Conservation (phyloP, 352 stramenopile species). For the Pythium vanterpoolii region DNA sequence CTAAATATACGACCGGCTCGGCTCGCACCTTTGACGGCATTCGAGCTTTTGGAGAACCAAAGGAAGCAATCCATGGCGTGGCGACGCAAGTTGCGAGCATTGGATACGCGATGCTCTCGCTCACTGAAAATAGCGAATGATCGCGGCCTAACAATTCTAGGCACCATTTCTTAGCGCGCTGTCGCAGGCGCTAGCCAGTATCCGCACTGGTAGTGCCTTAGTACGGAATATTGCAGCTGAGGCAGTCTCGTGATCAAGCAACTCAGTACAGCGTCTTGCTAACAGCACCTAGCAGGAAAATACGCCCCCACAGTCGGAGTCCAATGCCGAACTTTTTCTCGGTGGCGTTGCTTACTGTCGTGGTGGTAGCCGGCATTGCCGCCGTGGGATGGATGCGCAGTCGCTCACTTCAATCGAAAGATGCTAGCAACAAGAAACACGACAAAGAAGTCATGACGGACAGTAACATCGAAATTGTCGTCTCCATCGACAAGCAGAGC, state of each 20-base stretch:
- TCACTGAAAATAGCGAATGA: conserved; percentile 11
- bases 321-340: conserved; percentile 21
- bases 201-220: neutral
- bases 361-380: conserved; percentile 24
- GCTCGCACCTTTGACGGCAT: neutral
- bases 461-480: conserved; percentile 47
- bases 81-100: neutral
- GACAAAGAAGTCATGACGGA: conserved; percentile 16
- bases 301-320: neutral
- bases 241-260: neutral
- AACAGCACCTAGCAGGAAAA: conserved; percentile 2
- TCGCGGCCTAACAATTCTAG: neutral
- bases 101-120: neutral
- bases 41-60: too few species aligned
- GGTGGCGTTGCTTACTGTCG: conserved; percentile 27
- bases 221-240: neutral
- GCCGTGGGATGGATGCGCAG: conserved; percentile 26
- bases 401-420: conserved; percentile 19
- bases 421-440: conserved; percentile 32
- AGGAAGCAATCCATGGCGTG: neutral
- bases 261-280: neutral
- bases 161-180: neutral
- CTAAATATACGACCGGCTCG: neutral
- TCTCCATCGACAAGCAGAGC: conserved; percentile 27
- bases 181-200: neutral